These are phyloP conservation scores for Leptodermis oblonga DNA, from an alignment of 257 asterid genomes.

Conservation along the genomic window DNA sequence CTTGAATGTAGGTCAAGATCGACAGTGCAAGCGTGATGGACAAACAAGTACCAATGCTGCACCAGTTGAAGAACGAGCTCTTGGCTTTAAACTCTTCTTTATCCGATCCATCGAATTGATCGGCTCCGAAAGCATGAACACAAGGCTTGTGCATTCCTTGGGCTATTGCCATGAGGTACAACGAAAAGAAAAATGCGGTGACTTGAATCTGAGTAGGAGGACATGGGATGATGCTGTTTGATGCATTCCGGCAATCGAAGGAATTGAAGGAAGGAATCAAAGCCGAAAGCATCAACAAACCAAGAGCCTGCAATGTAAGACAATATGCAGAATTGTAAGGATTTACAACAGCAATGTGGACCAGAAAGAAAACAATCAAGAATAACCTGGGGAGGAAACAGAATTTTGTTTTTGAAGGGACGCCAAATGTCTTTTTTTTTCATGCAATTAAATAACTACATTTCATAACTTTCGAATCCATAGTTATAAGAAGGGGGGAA, in stretches of 20 bases:
- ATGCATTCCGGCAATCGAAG: background rate
- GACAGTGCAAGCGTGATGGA: conserved; percentile 8
- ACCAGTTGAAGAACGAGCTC: conserved; percentile 34
- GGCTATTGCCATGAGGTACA: conserved; percentile 27
- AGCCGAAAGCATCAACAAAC: conserved; percentile 20
- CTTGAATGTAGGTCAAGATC: conserved; percentile 28
- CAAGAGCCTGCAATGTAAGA: conserved; percentile 20
- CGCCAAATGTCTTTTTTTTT: too few relatives aligned
- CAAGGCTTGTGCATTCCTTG: conserved; percentile 36
- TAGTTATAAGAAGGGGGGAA: too few relatives aligned
- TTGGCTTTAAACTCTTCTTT: conserved; percentile 29
- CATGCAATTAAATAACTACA: too few relatives aligned
- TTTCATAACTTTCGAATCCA: too few relatives aligned
- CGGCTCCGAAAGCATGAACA: conserved; percentile 35
- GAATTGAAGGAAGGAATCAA: conserved; percentile 9
- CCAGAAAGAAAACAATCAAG: too few relatives aligned
- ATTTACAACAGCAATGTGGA: too few relatives aligned
- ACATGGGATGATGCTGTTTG: background rate
- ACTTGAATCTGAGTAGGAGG: conserved; percentile 22
- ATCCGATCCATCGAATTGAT: conserved; percentile 25
- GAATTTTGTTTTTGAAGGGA: background rate
- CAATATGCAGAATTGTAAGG: too few relatives aligned
- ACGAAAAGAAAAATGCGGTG: conserved; percentile 22
- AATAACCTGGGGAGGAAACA: too few relatives aligned
- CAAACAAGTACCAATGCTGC: conserved; percentile 23